These are phyloP conservation scores for Limonium bicolor DNA, from an alignment of 148 eudicot genomes.

Conservation along the genomic window DNA sequence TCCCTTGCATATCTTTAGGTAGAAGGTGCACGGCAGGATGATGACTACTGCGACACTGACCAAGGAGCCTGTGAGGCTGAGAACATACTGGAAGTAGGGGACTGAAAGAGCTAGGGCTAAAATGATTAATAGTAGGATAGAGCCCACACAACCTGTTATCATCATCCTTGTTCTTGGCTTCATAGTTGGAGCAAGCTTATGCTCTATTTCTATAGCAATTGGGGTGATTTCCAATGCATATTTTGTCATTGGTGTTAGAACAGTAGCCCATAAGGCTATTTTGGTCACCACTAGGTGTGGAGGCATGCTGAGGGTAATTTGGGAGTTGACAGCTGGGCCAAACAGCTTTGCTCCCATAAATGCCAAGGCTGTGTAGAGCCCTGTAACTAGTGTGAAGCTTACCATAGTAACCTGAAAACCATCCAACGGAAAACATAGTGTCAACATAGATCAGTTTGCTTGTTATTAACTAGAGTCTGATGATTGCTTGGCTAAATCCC, in stretches of 20 bases:
- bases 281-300: conserved; percentile 26
- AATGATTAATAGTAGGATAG: conserved; percentile 35
- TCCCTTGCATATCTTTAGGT: conserved; percentile 36
- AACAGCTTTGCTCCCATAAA: conserved; percentile 67
- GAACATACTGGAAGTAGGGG: conserved; percentile 62
- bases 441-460: too few relatives aligned
- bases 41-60: conserved; percentile 45
- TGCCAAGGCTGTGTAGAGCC: conserved; percentile 37
- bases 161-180: conserved; percentile 29
- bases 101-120: conserved; percentile 45
- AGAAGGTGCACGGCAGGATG: conserved; percentile 48
- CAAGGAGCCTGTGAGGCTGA: conserved; percentile 59
- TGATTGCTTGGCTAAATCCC: too few relatives aligned
- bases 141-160: conserved; percentile 39
- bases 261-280: conserved; percentile 77
- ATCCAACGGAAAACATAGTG: neutral
- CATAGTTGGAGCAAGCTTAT: conserved; percentile 26
- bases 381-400: conserved; percentile 50
- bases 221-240: conserved; percentile 65
- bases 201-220: conserved; percentile 49
- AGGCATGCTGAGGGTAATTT: conserved; percentile 83
- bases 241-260: conserved; percentile 71
- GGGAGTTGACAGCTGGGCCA: conserved; percentile 45
- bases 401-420: conserved; percentile 38
- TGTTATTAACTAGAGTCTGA: too few relatives aligned